These are phyloP conservation scores for Daphne laureola DNA, from an alignment of 441 rosid genomes.

Conservation along the genomic window DNA sequence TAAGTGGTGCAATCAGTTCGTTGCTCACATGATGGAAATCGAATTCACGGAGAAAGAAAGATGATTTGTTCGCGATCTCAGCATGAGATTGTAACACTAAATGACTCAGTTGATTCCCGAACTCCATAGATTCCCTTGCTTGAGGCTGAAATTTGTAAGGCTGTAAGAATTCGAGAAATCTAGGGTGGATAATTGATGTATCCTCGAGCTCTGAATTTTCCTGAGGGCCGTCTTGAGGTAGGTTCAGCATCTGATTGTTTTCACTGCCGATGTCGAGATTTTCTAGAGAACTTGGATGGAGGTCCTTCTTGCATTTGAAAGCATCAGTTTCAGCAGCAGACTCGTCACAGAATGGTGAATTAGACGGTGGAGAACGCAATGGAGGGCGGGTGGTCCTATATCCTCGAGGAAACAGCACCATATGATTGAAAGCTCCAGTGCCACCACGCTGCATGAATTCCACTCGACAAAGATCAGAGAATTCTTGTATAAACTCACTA, in stretches of 20 bases:
- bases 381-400: slow-evolving; percentile 19
- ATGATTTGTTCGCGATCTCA: slow-evolving; percentile 36
- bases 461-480: slow-evolving; percentile 50
- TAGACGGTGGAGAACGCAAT: slow-evolving; percentile 16
- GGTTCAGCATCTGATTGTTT: slow-evolving; percentile 11
- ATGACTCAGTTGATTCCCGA: slow-evolving; percentile 27
- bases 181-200: slow-evolving; percentile 6
- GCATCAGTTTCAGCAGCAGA: slow-evolving; percentile 16
- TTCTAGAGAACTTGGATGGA: slow-evolving; percentile 15
- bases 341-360: slow-evolving; percentile 10
- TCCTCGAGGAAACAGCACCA: slow-evolving; percentile 49
- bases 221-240: slow-evolving; percentile 8
- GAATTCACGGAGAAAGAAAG: slow-evolving; percentile 73
- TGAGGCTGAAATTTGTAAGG: slow-evolving; percentile 24
- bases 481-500: slow-evolving; percentile 54
- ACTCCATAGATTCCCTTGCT: slow-evolving; percentile 12
- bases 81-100: slow-evolving; percentile 48
- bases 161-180: slow-evolving; percentile 21
- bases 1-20: slow-evolving; percentile 1
- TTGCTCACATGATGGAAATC: slow-evolving; percentile 60
- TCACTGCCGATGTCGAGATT: slow-evolving; percentile 16
- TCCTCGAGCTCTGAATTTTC: slow-evolving; percentile 9
- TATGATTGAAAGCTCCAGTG: slow-evolving; percentile 49
- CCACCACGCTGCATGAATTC: slow-evolving; percentile 30
- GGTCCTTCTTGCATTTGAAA: slow-evolving; percentile 19